Percentiles rank a stretch among this genome's conserved stretches.
Conservation (phyloP, 73 alveolate species). For the Paramecium octaurelia region DNA sequence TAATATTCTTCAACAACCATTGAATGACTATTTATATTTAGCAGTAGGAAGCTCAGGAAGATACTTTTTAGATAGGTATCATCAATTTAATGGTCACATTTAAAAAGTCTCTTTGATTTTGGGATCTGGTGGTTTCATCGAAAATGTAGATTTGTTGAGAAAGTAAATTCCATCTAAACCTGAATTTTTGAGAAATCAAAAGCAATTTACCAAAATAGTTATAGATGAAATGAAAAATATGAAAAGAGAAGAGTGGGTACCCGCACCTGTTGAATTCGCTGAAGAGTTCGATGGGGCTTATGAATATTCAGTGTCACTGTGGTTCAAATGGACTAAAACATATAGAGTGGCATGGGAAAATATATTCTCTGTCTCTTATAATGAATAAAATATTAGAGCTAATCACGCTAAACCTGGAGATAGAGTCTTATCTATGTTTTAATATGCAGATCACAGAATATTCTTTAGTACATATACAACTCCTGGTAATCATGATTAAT, state of each 20-base stretch:
- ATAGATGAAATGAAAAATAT: not conserved
- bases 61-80: not conserved
- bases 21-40: constrained; percentile 1
- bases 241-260: constrained; percentile 7
- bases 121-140: constrained; percentile 39
- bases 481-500: constrained; percentile 13
- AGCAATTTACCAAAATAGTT: not conserved
- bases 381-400: not conserved
- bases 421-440: not conserved
- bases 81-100: constrained; percentile 14
- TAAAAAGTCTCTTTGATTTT: not conserved
- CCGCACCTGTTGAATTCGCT: not conserved
- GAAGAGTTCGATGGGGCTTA: not conserved
- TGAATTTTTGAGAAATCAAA: not conserved
- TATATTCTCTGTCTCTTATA: not conserved
- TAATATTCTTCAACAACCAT: not conserved
- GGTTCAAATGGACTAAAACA: constrained; percentile 30
- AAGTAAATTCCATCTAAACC: not conserved
- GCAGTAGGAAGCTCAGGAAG: constrained; percentile 24
- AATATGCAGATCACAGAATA: constrained; percentile 15
- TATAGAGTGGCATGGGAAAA: constrained; percentile 43
- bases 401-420: constrained; percentile 44
- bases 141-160: not conserved
- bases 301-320: constrained; percentile 25
- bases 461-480: constrained; percentile 28